Evolutionary conservation across 176 grass and related monocot genomes (phyloP).

Genomic region (Paspalum notatum): DNA sequence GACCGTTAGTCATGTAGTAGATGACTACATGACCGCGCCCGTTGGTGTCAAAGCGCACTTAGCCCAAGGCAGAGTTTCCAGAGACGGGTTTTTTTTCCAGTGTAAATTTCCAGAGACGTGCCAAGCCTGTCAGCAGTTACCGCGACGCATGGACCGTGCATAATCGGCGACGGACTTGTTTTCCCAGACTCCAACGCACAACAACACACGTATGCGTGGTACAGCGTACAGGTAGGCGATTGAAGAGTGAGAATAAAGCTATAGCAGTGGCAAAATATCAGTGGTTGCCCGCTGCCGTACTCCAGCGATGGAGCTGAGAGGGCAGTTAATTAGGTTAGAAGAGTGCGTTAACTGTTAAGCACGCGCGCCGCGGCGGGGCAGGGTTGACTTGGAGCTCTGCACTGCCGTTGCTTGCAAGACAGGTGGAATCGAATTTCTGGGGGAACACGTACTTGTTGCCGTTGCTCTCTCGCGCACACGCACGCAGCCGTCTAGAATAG

Average conservation of each 20-base stretch:
- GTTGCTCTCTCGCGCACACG: background rate
- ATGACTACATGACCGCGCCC: no score
- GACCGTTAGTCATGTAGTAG: no score
- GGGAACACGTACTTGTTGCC: slow-evolving; percentile 20
- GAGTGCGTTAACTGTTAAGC: no score
- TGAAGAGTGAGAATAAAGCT: slow-evolving; percentile 19
- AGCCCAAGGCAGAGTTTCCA: background rate
- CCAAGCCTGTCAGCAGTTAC: background rate
- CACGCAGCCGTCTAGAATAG: no score
- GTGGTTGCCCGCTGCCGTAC: no score
- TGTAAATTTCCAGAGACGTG: no score
- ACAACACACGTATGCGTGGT: background rate
- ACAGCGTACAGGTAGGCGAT: slow-evolving; percentile 8
- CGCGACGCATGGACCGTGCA: no score
- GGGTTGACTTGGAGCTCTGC: slow-evolving; percentile 1
- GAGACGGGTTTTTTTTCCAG: no score
- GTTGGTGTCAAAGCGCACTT: background rate
- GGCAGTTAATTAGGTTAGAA: no score
- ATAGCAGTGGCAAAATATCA: no score
- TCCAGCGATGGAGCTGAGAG: no score
- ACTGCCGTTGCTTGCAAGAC: slow-evolving; percentile 17
- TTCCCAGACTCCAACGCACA: background rate
- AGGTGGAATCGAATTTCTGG: slow-evolving; percentile 38
- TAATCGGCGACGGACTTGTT: background rate
- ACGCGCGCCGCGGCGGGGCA: no score